A percentile compares a stretch with the other conserved stretches of the same genome.
Conservation (phyloP, 495 filamentous ascomycete genomes). For the Tuber melanosporum region DNA sequence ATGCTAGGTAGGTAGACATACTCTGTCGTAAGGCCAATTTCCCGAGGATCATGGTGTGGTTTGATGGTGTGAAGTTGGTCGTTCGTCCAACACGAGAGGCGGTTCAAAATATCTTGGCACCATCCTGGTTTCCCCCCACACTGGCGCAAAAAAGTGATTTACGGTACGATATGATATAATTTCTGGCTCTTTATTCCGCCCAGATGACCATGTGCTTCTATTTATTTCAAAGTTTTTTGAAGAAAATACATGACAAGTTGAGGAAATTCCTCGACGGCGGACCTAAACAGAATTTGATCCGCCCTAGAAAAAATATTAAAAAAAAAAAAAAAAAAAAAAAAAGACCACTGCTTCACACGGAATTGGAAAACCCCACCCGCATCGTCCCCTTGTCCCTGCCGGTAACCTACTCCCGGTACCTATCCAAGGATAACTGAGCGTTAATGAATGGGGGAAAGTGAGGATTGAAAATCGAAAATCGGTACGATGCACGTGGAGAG, state of each 20-base stretch:
- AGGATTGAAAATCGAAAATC: not conserved
- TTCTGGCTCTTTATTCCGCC: not conserved
- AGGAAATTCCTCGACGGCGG: not conserved
- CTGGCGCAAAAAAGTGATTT: not conserved
- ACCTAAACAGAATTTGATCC: not conserved
- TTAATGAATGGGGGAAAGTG: not conserved
- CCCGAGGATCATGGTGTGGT: constrained; percentile 31
- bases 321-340: not conserved
- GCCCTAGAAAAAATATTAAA: not conserved
- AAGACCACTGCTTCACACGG: constrained; percentile 7
- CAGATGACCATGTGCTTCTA: not conserved
- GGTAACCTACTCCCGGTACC: not conserved
- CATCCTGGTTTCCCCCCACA: not conserved
- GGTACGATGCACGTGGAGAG: not conserved
- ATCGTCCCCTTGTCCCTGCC: not conserved
- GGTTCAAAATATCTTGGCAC: not conserved
- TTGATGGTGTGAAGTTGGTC: not conserved
- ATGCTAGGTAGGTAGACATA: constrained; percentile 15
- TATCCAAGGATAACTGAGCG: not conserved
- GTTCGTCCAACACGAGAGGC: not conserved
- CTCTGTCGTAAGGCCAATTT: constrained; percentile 25
- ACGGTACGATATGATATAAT: too few relatives aligned
- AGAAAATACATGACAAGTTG: not conserved
- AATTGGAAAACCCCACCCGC: not conserved
- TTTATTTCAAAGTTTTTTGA: not conserved